Conservation (phyloP, 768 basidiomycete species). For the Suillus luteus region DNA sequence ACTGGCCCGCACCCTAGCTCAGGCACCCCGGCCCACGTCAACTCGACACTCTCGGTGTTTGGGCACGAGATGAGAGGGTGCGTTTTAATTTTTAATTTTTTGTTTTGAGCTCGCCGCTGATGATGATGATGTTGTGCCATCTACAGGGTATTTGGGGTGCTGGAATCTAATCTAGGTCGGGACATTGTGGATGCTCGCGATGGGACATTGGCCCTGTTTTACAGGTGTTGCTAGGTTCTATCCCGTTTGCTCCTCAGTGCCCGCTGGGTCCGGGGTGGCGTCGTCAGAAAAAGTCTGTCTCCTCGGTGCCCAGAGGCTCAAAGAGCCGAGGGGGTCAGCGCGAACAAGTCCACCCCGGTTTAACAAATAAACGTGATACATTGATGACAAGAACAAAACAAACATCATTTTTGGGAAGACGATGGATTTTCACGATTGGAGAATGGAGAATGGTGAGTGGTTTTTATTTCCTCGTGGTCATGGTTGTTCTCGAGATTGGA, state of each 20-base stretch:
- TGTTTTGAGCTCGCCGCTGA: neutral
- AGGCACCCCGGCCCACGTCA: slow-evolving; percentile 1
- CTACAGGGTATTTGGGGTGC: neutral
- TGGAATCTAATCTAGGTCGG: neutral
- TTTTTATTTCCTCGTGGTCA: no score
- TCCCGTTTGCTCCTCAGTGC: neutral
- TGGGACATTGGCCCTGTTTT: neutral
- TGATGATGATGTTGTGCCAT: neutral
- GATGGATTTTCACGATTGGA: no score
- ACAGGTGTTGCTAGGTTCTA: neutral
- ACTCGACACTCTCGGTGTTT: neutral
- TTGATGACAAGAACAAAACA: neutral
- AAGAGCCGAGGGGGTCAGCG: neutral
- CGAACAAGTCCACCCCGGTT: slow-evolving; percentile 1
- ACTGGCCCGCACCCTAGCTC: neutral
- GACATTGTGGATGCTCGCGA: neutral
- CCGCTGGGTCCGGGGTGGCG: neutral
- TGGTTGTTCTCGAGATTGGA: no score
- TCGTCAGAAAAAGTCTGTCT: neutral
- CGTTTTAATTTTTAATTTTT: neutral
- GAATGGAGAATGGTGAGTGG: no score
- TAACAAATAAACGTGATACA: neutral
- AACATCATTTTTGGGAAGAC: neutral
- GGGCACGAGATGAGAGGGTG: neutral
- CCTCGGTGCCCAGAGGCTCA: neutral